phyloP scores from a whole-genome alignment of 441 rosid species.

The Metrosideros polymorpha region DNA sequence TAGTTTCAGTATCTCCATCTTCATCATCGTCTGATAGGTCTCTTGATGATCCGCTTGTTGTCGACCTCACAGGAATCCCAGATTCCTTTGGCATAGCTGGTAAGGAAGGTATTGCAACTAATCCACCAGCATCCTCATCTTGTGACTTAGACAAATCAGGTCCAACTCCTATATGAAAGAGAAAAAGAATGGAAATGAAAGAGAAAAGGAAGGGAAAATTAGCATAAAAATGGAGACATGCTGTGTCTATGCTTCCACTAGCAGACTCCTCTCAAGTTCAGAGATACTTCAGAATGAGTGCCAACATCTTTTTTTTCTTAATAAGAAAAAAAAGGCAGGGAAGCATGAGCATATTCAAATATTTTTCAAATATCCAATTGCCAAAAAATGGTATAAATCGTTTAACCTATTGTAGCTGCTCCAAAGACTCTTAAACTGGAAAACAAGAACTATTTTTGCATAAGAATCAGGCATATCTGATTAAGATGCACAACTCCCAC shows the following conservation, averaged over 20 bases:
- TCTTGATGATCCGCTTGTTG: constrained; percentile 47
- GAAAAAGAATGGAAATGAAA: background rate
- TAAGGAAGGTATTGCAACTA: constrained; percentile 18
- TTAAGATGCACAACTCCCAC: background rate
- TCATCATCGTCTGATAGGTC: constrained; percentile 62
- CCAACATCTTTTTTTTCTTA: background rate
- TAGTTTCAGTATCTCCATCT: constrained; percentile 38
- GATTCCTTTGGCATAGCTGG: constrained; percentile 28
- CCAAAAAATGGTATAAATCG: background rate
- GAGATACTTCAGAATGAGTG: background rate
- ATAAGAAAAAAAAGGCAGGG: background rate
- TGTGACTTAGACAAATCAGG: constrained; percentile 18
- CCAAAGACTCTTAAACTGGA: background rate
- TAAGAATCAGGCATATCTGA: background rate
- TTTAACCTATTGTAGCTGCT: background rate
- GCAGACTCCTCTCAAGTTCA: background rate
- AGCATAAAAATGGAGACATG: background rate
- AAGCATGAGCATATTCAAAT: background rate
- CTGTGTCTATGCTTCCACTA: background rate
- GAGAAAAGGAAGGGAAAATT: constrained; percentile 1
- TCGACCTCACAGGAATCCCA: constrained; percentile 14
- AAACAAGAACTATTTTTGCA: background rate
- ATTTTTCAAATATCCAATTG: background rate
- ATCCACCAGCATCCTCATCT: constrained; percentile 25
- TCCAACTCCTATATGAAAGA: constrained; percentile 22